Conservation (phyloP, 305 asterid species). For the Rubia tinctorum region DNA sequence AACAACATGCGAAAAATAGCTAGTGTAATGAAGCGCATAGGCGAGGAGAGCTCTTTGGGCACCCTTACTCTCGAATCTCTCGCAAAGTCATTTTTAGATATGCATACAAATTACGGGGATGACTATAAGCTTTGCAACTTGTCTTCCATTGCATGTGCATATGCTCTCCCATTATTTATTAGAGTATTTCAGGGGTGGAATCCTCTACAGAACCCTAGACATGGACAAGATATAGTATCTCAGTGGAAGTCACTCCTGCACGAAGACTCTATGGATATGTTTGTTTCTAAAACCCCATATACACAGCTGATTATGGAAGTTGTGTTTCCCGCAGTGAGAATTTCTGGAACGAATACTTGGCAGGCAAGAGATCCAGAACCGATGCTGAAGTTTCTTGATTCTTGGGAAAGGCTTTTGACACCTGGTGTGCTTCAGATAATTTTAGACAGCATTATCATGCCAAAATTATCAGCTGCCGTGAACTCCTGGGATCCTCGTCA, state of each 20-base stretch:
- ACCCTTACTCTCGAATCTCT: constrained; percentile 67
- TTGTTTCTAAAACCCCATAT: constrained; percentile 63
- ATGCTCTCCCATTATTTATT: constrained; percentile 76
- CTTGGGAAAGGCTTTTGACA: constrained; percentile 83
- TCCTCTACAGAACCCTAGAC: constrained; percentile 87
- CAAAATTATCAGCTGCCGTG: constrained; percentile 66
- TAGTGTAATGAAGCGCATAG: constrained; percentile 48
- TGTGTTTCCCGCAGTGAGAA: constrained; percentile 90
- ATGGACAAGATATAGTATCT: constrained; percentile 58
- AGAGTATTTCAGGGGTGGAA: constrained; percentile 96
- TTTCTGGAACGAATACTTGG: constrained; percentile 89
- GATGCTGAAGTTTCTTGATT: constrained; percentile 78
- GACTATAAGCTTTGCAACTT: constrained; percentile 73
- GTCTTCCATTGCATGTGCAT: constrained; percentile 78
- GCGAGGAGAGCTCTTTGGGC: constrained; percentile 61
- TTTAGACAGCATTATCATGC: constrained; percentile 60
- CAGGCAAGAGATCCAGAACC: constrained; percentile 90
- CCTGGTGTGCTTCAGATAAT: constrained; percentile 61
- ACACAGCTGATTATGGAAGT: constrained; percentile 89
- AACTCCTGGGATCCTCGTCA: constrained; percentile 91
- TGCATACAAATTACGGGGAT: constrained; percentile 46
- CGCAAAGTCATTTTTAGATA: constrained; percentile 55
- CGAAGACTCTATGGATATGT: constrained; percentile 44
- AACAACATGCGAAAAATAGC: constrained; percentile 62
- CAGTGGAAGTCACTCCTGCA: constrained; percentile 74